Evolutionary conservation across 2,329 filamentous ascomycete species (phyloP), one percentile per base, ranked within the genome.

Genomic region (Bertia moriformis): DNA sequence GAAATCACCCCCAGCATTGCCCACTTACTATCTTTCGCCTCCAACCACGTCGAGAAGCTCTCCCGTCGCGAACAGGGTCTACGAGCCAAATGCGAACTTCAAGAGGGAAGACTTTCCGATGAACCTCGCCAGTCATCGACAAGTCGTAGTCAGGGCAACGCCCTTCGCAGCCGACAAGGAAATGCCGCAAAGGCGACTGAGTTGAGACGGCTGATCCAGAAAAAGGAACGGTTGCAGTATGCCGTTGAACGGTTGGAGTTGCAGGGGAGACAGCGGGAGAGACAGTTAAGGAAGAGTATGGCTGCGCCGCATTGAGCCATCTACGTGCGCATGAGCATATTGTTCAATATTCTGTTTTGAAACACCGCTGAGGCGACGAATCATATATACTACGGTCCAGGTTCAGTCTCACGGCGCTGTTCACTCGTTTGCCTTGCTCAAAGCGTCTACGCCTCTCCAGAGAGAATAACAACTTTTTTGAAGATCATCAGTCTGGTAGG

Each of bases 261-360:
- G 54, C 78, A 84, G 57, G 73, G 73, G 41, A 72, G 69, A 45
- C 79, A 84, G 59, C 62, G 71, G 53, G 72, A 83, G 57, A 67
- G 79, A 48, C 78, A 83, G 52, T 56, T 84, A 60, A 69, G 78
- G 54, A 83, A 78, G 71, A 83, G 77, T 54, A 78, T 83, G 72
- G 77, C 76, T 44, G 67, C 68, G 29, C 58, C 57, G 27, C n/a
- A n/a, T n/a, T n/a, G n/a, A n/a, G n/a, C n/a, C n/a, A n/a, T n/a
- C n/a, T n/a, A n/a, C 56, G 60, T 40, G 18, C 18, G 39, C 19
- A 27, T 19, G 29, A 37, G 29, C 18, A 39, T 39, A 29, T 33
- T 13, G 18, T n/a, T n/a, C n/a, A n/a, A n/a, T n/a, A n/a, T n/a
- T n/a, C n/a, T n/a, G n/a, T n/a, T n/a, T n/a, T n/a, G n/a, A n/a